Percentiles rank a stretch among this genome's conserved stretches.
Conservation (phyloP, 73 alveolate genomes). For the Paramecium tetraurelia region DNA sequence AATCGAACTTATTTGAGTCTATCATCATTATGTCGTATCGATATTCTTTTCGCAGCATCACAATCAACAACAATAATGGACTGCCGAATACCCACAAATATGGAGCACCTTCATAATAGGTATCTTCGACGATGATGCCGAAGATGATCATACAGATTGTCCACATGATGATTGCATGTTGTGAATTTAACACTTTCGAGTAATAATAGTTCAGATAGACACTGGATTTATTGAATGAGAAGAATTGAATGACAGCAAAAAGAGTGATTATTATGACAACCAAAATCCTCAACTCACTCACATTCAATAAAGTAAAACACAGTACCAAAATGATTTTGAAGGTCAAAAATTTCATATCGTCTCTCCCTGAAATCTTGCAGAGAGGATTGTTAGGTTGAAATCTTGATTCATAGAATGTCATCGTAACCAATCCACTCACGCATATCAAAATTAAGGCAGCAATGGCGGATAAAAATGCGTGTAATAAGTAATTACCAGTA, state of each 20-base stretch:
- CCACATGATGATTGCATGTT: conserved; percentile 60
- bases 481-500: conserved; percentile 55
- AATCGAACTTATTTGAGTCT: conserved; percentile 61
- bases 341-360: conserved; percentile 46
- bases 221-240: conserved; percentile 53
- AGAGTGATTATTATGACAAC: conserved; percentile 51
- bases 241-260: conserved; percentile 39
- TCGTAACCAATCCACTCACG: conserved; percentile 17
- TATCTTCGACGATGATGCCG: conserved; percentile 49
- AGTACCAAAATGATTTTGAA: conserved; percentile 42
- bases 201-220: conserved; percentile 42
- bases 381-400: conserved; percentile 51
- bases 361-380: conserved; percentile 57
- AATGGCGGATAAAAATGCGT: conserved; percentile 42
- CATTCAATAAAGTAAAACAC: conserved; percentile 54
- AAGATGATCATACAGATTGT: conserved; percentile 54
- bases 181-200: conserved; percentile 30
- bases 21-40: conserved; percentile 63
- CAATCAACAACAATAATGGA: conserved; percentile 53
- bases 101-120: conserved; percentile 57
- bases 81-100: conserved; percentile 59
- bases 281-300: conserved; percentile 10
- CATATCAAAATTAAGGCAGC: background rate
- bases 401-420: conserved; percentile 54
- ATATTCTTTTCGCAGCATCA: conserved; percentile 52